These are phyloP conservation scores for Coemansia sp. DNA, from an alignment of 192 early-diverging fungal genomes.

Conservation along the genomic window DNA sequence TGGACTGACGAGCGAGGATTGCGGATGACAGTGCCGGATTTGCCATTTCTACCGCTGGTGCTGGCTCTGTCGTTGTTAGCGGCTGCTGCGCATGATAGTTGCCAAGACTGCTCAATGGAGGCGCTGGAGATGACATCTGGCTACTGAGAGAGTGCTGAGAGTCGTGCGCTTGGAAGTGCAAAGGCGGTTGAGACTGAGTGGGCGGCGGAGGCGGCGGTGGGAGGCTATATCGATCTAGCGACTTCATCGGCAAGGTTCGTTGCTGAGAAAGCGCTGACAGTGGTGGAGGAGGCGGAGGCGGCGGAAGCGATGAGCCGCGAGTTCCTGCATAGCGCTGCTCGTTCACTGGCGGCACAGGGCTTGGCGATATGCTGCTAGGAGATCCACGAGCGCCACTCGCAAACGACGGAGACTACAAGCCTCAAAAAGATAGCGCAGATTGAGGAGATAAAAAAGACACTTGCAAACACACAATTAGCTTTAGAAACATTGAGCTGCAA, in stretches of 20 bases:
- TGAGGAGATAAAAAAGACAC: background rate
- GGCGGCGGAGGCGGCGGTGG: background rate
- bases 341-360: background rate
- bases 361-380: background rate
- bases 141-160: background rate
- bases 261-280: background rate
- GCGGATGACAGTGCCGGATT: background rate
- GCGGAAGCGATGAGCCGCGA: conserved; percentile 14
- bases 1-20: conserved; percentile 5
- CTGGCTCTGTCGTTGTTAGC: background rate
- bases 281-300: conserved; percentile 19
- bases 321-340: background rate
- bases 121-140: background rate
- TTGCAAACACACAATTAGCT: background rate
- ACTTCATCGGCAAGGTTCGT: too few relatives aligned
- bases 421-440: background rate
- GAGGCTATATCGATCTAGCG: too few relatives aligned
- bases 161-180: background rate
- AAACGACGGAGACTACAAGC: conserved; percentile 4
- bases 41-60: background rate
- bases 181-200: background rate
- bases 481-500: background rate
- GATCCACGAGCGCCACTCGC: background rate
- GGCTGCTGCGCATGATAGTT: background rate
- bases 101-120: background rate